Evolutionary conservation across 108 stramenopile species (phyloP).

Genomic region (Stephanodiscus triporus): DNA sequence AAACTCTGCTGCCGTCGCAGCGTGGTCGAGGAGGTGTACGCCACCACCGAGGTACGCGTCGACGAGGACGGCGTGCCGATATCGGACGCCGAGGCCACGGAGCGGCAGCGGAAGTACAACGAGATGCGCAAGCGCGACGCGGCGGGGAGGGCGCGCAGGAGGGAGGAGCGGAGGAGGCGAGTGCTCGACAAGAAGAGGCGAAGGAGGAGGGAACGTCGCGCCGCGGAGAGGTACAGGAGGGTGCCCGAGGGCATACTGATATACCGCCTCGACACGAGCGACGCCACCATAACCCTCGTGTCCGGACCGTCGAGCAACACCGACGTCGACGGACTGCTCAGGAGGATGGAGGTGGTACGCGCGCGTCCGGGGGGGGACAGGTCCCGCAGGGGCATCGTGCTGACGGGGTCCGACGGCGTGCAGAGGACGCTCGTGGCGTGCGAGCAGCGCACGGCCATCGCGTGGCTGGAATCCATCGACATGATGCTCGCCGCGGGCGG

Average conservation of each 20-base stretch:
- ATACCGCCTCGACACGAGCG: constrained; percentile 80
- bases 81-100: constrained; percentile 45
- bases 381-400: constrained; percentile 58
- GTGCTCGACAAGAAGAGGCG: constrained; percentile 50
- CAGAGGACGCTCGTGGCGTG: constrained; percentile 68
- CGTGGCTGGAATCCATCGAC: constrained; percentile 84
- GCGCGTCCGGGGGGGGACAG: constrained; percentile 58
- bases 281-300: constrained; percentile 61
- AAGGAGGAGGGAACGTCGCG: constrained; percentile 34
- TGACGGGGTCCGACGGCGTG: constrained; percentile 58
- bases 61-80: constrained; percentile 38
- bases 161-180: constrained; percentile 19
- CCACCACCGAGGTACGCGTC: constrained; percentile 40
- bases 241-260: constrained; percentile 85
- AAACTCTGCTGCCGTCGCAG: constrained; percentile 10
- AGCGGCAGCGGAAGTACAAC: constrained; percentile 47
- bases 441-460: constrained; percentile 82
- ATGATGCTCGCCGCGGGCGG: constrained; percentile 67
- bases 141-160: constrained; percentile 30
- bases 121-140: constrained; percentile 22
- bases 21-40: constrained; percentile 27
- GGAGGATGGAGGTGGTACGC: constrained; percentile 56
- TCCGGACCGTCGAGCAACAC: constrained; percentile 63
- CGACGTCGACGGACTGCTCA: constrained; percentile 49
- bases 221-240: constrained; percentile 51